Evolutionary conservation across 495 filamentous ascomycete genomes (phyloP).

Genomic region (Penicillium lagena): DNA sequence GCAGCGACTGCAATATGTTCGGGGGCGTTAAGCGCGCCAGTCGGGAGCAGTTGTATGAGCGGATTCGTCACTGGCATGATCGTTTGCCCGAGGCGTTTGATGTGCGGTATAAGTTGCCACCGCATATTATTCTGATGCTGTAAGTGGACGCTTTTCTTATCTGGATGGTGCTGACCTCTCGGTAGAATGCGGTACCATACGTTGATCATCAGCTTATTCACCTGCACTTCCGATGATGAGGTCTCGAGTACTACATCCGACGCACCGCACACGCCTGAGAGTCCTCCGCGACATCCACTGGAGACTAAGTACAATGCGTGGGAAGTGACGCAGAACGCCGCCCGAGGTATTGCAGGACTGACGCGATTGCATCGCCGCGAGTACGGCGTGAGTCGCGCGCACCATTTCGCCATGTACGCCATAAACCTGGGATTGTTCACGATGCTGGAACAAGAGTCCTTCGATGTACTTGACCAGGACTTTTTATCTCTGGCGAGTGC

Average conservation of each 20-base stretch:
- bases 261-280: conserved; percentile 27
- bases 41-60: conserved; percentile 26
- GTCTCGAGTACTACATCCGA: conserved; percentile 10
- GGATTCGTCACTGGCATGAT: conserved; percentile 28
- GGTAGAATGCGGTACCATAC: conserved; percentile 36
- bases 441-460: conserved; percentile 24
- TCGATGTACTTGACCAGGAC: conserved; percentile 33
- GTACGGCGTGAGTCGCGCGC: conserved; percentile 33
- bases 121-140: conserved; percentile 34
- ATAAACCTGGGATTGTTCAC: conserved; percentile 40
- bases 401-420: conserved; percentile 39
- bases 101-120: conserved; percentile 17
- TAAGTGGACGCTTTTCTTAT: conserved; percentile 5
- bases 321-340: conserved; percentile 19
- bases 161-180: background rate
- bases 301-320: conserved; percentile 17
- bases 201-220: conserved; percentile 34
- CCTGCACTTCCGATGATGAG: conserved; percentile 17
- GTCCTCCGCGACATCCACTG: conserved; percentile 18
- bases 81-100: conserved; percentile 26
- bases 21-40: conserved; percentile 12
- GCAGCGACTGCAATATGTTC: background rate
- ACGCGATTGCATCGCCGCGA: conserved; percentile 28
- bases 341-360: conserved; percentile 28
- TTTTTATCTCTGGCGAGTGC: conserved; percentile 33